Evolutionary conservation across 2,329 filamentous ascomycete species (phyloP), one percentile per base, ranked within the genome.

Genomic region (Aspergillus spinulosporus): DNA sequence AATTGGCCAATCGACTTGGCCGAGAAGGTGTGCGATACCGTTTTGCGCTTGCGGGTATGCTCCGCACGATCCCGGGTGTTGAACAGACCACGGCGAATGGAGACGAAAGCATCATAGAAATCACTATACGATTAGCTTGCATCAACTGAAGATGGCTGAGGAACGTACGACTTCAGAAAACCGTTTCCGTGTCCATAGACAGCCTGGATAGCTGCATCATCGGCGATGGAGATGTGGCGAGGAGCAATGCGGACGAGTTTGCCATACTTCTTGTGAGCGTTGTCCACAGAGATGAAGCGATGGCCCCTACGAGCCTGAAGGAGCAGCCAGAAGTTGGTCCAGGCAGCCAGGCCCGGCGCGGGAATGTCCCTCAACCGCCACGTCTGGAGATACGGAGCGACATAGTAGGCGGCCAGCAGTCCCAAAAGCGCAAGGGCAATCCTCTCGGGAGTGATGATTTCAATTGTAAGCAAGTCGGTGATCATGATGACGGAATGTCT

Each of bases 71-170:
- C 85, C 32, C 92, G 82, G 0, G 92, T 96, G 74, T 95, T 96
- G 84, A 96, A 97, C 9, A 97, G 80, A 15, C 91, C 91, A 9
- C 90, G 84, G 49, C 83, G 84, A 67, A 96, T 95, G 9, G 89
- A 92, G 53, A 96, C 91, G 66, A 96, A 96, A 49, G 90, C 89
- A 67, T 96, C 90, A 66, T 96, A 96, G 76, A 92, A 96, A 2
- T 93, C 87, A 42, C 88, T 91, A 57, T 9, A 1, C 8, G 4
- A 37, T 59, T 46, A 52, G 7, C 4, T 21, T 21, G 21, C 21
- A 21, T 21, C 21, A 21, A 21, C 21, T 21, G 21, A 1, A n/a
- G 2, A 9, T 34, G 12, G 5, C 9, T 21, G n/a, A 44, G 15
- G 3, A 11, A 77, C 80, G 50, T 72, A 88, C 82, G 86, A 78